A percentile compares a stretch with the other conserved stretches of the same genome.
phyloP scores from a whole-genome alignment of 345 rosid genomes.

The Gossypium ekmanianum region DNA sequence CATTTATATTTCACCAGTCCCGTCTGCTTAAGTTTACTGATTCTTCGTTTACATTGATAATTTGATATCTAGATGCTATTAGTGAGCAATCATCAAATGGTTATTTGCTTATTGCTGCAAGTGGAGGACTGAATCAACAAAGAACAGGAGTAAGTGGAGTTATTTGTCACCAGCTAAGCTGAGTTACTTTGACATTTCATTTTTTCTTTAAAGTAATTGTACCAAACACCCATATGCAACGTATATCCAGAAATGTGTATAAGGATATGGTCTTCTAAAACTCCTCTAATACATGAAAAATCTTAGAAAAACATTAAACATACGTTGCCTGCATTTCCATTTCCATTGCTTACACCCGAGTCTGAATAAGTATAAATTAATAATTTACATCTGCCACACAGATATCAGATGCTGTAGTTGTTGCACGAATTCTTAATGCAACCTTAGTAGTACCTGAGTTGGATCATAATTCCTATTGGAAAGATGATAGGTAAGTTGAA shows the following conservation, averaged over 20 bases:
- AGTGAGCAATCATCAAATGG: constrained; percentile 68
- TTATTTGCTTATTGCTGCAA: constrained; percentile 94
- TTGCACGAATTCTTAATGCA: constrained; percentile 89
- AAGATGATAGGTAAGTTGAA: constrained; percentile 70
- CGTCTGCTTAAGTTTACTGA: not conserved
- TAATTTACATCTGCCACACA: constrained; percentile 28
- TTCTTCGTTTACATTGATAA: constrained; percentile 11
- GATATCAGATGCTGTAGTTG: constrained; percentile 97
- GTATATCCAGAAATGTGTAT: not conserved
- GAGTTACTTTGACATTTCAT: too few relatives aligned
- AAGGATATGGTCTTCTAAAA: not conserved
- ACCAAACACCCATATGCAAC: not conserved
- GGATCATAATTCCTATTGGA: constrained; percentile 96
- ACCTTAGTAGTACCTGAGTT: constrained; percentile 90
- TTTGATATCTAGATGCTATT: constrained; percentile 54
- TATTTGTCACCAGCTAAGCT: not conserved
- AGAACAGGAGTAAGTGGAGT: constrained; percentile 86
- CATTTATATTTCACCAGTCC: not conserved
- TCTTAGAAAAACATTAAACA: too few relatives aligned
- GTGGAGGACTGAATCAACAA: constrained; percentile 97
- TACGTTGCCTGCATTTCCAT: too few relatives aligned
- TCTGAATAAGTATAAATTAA: not conserved
- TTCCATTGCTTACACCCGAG: too few relatives aligned
- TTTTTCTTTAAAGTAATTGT: too few relatives aligned
- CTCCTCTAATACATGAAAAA: too few relatives aligned